Base-by-base conservation (phyloP, 106 monocot species). In the Dendrobium nobile region DNA sequence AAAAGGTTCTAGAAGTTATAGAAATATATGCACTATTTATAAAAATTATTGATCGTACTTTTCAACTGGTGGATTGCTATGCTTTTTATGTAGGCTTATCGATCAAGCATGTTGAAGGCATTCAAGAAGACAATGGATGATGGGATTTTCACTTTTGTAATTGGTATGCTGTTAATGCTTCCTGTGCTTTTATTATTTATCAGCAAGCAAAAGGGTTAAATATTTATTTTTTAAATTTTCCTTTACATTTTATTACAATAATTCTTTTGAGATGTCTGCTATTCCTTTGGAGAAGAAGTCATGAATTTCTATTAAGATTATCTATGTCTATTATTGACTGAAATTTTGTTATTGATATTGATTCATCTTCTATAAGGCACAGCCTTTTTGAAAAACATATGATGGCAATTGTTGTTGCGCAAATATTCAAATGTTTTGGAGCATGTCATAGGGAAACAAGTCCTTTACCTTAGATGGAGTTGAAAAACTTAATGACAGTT, bases 61-160 rank as follows among this genome's bases (percentile, higher is more conserved):
- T 74, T 67, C 4, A n/a, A 77, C 10, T 37, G 54, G 19, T 75
- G 22, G 72, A 56, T 24, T 83, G 17, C 20, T 41, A 54, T 73
- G 65, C 10, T 43, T 41, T 47, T 75, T 86, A 67, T 10, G 24
- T 80, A 99, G 98, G 85, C 84, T 54, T 99, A 99, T 86, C 86
- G 98, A 59, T 78, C 89, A 68, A 99, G 98, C 86, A 95, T 95
- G 98, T 79, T 99, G 79, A 99, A 91, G 78, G 89, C 98, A 82
- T 99, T 93, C 79, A 95, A 90, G 82, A 99, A 99, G 89, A 99
- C 98, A 20, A 80, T 99, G 79, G 98, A 99, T 82, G 98, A 99
- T 79, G 91, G 95, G 43, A 86, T 72, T 82, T 99, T 92, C 87
- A 91, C 91, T 13, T 91, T 92, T 90, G 87, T 95, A 79, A 99